Evolutionary conservation across 352 stramenopile genomes (phyloP), one percentile per base, ranked within the genome.

Genomic region (Phytophthora macrochlamydospora): DNA sequence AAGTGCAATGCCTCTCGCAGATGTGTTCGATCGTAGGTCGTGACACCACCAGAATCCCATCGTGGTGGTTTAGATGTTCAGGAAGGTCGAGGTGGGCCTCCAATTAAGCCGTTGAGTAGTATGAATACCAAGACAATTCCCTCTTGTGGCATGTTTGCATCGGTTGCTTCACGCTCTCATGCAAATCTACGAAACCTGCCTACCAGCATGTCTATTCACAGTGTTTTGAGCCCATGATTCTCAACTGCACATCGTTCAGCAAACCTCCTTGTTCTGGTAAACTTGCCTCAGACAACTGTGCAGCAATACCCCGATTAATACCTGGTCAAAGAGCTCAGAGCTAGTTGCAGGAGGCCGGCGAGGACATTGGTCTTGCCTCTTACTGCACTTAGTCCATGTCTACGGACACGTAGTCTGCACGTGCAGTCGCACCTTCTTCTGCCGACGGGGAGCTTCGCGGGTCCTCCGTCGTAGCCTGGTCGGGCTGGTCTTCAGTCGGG

Each of bases 371-470:
- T 24, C 44, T 62, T 66, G 38, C 55, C 51, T 44, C 38, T 44
- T 42, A 64, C 55, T 61, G 18, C 55, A 57, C 58, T 78, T 64
- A 81, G 67, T 81, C 67, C 73, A 81, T 81, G 60, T 91, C 75
- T 51, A 91, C 73, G 57, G 70, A 83, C 45, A 87, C 62, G 67
- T 90, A 90, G 79, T 90, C 79, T 53, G 71, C 68, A 59, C 74
- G 69, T 37, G 64, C 63, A 73, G 72, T 73, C 83, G 83, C 77
- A 92, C 84, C 84, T 89, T 92, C 84, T 46, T 91, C 82, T 24
- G 72, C 62, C 11, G 67, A 69, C 46, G 71, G 74, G 24, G 78
- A 76, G 52, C 75, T 85, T 55, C 53, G 67, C 6, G 73, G 76
- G 46, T 64, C 65, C 37, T 89, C 78, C 8, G 67, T 11, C 7